phyloP scores from a whole-genome alignment of 495 filamentous ascomycete species.

The Pseudoneurospora amorphoporcata region DNA sequence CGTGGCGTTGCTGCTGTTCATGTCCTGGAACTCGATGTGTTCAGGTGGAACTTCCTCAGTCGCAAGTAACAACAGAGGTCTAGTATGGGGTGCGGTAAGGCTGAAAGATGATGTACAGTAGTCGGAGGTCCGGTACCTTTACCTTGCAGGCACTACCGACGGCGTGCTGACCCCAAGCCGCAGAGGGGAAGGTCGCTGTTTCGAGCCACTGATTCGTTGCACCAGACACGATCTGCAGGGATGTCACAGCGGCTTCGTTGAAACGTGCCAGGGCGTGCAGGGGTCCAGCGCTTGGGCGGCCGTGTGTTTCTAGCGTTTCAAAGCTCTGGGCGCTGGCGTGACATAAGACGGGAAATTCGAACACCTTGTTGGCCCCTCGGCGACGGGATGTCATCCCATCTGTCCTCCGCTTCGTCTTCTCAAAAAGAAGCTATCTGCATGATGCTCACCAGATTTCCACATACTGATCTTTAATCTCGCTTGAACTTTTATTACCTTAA shows the following conservation, averaged over 20 bases:
- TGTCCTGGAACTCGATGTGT: not conserved
- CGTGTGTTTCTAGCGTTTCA: constrained; percentile 22
- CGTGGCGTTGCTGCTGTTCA: constrained; percentile 3
- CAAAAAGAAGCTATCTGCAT: not conserved
- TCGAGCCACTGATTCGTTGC: not conserved
- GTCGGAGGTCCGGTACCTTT: not conserved
- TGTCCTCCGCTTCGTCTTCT: not conserved
- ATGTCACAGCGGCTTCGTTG: constrained; percentile 5
- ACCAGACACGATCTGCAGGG: not conserved
- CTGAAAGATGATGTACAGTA: not conserved
- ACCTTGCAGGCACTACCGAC: not conserved
- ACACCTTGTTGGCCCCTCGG: not conserved
- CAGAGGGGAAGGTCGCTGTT: not conserved
- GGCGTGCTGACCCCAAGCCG: not conserved
- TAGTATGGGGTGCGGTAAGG: not conserved
- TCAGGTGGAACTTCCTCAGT: not conserved
- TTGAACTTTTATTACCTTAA: not conserved
- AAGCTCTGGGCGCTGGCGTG: not conserved
- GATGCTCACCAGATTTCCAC: not conserved
- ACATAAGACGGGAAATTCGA: not conserved
- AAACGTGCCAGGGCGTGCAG: constrained; percentile 12
- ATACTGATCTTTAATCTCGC: not conserved
- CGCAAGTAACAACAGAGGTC: not conserved
- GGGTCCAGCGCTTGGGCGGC: constrained; percentile 17
- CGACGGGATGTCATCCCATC: not conserved